A percentile compares a stretch with the other conserved stretches of the same genome.
Conservation (phyloP, 345 rosid genomes). For the Murraya koenigii region DNA sequence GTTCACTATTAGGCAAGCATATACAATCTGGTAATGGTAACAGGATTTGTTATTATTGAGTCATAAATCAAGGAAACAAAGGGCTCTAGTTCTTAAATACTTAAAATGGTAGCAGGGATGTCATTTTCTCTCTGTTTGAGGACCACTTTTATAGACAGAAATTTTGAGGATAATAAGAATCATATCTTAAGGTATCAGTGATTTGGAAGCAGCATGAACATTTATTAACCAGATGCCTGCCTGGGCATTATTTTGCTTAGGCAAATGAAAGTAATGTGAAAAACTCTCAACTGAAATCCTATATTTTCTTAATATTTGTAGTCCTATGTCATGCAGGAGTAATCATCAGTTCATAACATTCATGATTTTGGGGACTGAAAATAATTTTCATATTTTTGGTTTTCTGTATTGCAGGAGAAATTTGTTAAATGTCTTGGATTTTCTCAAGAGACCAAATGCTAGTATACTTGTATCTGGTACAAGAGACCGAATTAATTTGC, state of each 20-base stretch:
- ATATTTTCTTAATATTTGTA: background rate
- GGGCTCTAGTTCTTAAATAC: background rate
- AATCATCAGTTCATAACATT: background rate
- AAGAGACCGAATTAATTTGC: conserved; percentile 69
- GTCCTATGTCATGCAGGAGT: background rate
- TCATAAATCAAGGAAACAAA: background rate
- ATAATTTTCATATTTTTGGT: background rate
- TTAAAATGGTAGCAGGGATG: background rate
- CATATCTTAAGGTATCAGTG: background rate
- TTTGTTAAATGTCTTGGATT: conserved; percentile 75
- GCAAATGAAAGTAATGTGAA: background rate
- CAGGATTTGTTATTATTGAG: background rate
- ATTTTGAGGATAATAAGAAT: background rate
- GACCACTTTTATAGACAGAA: background rate
- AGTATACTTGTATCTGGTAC: conserved; percentile 85
- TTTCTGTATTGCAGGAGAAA: conserved; percentile 61
- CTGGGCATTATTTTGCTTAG: background rate
- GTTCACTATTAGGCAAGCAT: background rate
- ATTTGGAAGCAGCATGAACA: background rate
- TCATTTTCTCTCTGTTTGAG: background rate
- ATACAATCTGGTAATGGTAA: background rate
- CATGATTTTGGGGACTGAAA: background rate
- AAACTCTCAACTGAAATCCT: background rate
- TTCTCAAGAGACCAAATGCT: conserved; percentile 86
- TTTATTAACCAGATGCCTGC: background rate